Base-by-base conservation (phyloP, 768 basidiomycete genomes). In the Boletus insuetus region DNA sequence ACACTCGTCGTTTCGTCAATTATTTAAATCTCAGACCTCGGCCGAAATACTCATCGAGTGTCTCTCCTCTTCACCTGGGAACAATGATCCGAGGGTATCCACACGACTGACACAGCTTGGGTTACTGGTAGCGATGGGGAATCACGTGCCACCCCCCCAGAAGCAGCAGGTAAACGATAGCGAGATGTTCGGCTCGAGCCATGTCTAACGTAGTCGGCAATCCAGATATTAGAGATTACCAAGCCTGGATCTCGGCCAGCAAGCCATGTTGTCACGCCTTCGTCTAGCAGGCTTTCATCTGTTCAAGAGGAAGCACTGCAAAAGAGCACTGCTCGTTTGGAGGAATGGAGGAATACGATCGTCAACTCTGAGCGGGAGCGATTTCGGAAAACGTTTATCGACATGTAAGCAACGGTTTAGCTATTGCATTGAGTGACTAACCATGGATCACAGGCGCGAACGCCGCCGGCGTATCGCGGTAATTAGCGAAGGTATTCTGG, bases 91-190 rank as follows among this genome's bases (percentile, higher is more conserved):
- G 20, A 60, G 54, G 26, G 52, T 90, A 13, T 68, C 86, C 17
- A 85, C 90, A 60, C 90, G 90, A 56, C 67, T 91, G 16, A 82
- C 79, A 4, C 86, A 91, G 58, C 75, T 94, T 24, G 88, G 82
- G 2, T 64, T 86, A 26, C 81, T 85, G 17, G 73, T 93, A 24
- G 85, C 87, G 2, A 71, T 85, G 54, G 88, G 87, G 53, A 81
- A 81, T 50, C 72, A 79, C 10, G 81, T 88, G 40, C 78, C 82
- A 14, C 79, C 79, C 0, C 40, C 69, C n/a, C 89, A 91, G 67
- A 91, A 89, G 60, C 82, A 82, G 49, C 86, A 91, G 79, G 91
- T 89, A 62, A 37, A 24, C 46, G n/a, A 26, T 17, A n/a, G 19
- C 52, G n/a, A 39, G 13, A 16, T 37, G 37, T 40, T 9, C 22